Base-by-base conservation (phyloP, 208 protist species). In the Phytomonas serpens region DNA sequence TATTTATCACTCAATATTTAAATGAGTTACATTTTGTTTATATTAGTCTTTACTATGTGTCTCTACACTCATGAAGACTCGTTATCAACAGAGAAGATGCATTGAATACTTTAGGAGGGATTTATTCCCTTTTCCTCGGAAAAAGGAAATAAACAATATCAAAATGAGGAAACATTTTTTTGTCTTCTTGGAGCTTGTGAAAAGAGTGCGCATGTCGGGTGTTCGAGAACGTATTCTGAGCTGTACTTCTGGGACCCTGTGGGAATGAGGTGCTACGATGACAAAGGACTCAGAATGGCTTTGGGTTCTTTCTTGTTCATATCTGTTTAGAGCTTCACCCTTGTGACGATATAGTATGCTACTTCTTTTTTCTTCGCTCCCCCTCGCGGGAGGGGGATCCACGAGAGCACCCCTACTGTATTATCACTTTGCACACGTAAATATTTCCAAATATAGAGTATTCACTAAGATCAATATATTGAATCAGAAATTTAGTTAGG, bases 1-100 rank as follows among this genome's bases (percentile, higher is more conserved):
- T 29, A 61, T 52, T 32, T 51, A 31, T 4, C 29, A 36, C 30
- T 30, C 52, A 10, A 57, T 69, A 33, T 51, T 69, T 7, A 36
- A 19, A n/a, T 36, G 40, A 16, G 32, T 69, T 51, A 6, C 14
- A 38, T 51, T 29, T 30, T 69, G 27, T 30, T 27, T 51, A n/a
- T 40, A 52, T 31, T 69, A 61, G 3, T 69, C 42, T 69, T 40
- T 7, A 52, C 14, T 69, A 61, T 69, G 34, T 69, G 33, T 42
- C 27, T 51, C 38, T 51, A 27, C 31, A 64, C 19, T 64, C 61
- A 34, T 47, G 40, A 47, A 19, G 14, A 47, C 7, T 47, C 40
- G 40, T 19, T 2, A 23, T 16, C 40, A 47, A 23, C 14, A 47
- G 7, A 47, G 40, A 47, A 47, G 40, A 47, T 10, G 9, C 40